phyloP scores from a whole-genome alignment of 352 stramenopile genomes.

The Pythium oligandrum region DNA sequence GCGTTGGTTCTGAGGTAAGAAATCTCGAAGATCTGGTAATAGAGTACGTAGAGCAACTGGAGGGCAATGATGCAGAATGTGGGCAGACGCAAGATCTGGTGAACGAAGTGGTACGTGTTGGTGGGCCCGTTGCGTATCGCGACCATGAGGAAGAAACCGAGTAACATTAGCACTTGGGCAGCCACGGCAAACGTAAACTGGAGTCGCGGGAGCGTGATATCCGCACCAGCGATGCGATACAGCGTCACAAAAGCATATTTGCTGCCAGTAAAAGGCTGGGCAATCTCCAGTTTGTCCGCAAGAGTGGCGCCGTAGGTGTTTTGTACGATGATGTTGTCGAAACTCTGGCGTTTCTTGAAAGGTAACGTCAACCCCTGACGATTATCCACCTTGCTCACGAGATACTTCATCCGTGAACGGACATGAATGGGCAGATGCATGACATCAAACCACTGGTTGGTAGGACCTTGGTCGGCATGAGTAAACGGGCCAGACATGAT shows the following conservation, averaged over 20 bases:
- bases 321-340: slow-evolving; percentile 26
- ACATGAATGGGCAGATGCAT: slow-evolving; percentile 24
- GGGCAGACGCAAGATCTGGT: slow-evolving; percentile 27
- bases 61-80: slow-evolving; percentile 33
- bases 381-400: slow-evolving; percentile 17
- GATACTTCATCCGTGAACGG: slow-evolving; percentile 26
- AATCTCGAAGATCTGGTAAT: slow-evolving; percentile 39
- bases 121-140: slow-evolving; percentile 17
- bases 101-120: slow-evolving; percentile 27
- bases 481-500: slow-evolving; percentile 7
- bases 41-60: slow-evolving; percentile 32
- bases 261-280: slow-evolving; percentile 12
- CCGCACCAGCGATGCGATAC: slow-evolving; percentile 22
- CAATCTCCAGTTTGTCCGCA: slow-evolving; percentile 27
- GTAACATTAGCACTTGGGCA: slow-evolving; percentile 24
- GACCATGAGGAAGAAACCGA: slow-evolving; percentile 26
- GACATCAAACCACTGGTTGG: slow-evolving; percentile 25
- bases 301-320: slow-evolving; percentile 26
- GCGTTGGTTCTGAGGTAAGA: slow-evolving; percentile 20
- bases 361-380: slow-evolving; percentile 24
- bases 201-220: slow-evolving; percentile 21
- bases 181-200: slow-evolving; percentile 36
- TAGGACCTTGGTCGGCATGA: slow-evolving; percentile 4
- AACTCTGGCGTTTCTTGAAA: slow-evolving; percentile 27
- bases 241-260: slow-evolving; percentile 26